Evolutionary conservation across 208 protist species (phyloP).

Genomic region (Trypanosoma mega): DNA sequence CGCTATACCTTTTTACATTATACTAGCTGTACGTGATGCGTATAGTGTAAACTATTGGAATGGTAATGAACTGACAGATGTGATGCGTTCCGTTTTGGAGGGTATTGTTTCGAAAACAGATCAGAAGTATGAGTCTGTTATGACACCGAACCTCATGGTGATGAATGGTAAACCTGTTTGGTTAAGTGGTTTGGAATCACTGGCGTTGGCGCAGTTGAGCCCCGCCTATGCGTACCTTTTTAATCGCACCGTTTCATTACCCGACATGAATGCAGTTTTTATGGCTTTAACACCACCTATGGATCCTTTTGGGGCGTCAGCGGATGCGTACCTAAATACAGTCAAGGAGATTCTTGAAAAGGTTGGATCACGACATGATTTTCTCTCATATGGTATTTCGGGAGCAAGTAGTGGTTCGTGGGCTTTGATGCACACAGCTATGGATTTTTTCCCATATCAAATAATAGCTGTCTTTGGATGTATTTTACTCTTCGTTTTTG

Average conservation of each 20-base stretch:
- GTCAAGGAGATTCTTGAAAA: slow-evolving; percentile 16
- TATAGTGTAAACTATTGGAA: slow-evolving; percentile 21
- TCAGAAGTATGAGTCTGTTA: slow-evolving; percentile 6
- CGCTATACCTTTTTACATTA: slow-evolving; percentile 23
- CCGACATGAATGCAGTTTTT: slow-evolving; percentile 9
- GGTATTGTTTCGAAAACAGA: slow-evolving; percentile 5
- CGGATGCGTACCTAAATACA: slow-evolving; percentile 19
- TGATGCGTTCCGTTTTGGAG: slow-evolving; percentile 21
- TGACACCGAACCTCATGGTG: slow-evolving; percentile 16
- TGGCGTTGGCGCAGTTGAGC: background rate
- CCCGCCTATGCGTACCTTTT: slow-evolving; percentile 14
- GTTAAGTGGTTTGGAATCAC: slow-evolving; percentile 1
- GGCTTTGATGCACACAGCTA: slow-evolving; percentile 26
- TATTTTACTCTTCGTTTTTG: slow-evolving; percentile 30
- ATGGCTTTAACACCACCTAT: slow-evolving; percentile 11
- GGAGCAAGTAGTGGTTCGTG: slow-evolving; percentile 23
- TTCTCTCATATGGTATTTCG: slow-evolving; percentile 18
- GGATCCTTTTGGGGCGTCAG: slow-evolving; percentile 16
- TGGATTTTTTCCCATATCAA: slow-evolving; percentile 33
- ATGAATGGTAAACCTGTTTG: background rate
- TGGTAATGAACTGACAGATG: slow-evolving; percentile 16
- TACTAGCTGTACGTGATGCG: slow-evolving; percentile 10
- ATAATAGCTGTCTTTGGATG: slow-evolving; percentile 25
- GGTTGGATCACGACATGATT: slow-evolving; percentile 4
- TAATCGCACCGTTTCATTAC: slow-evolving; percentile 15